Evolutionary conservation across 1,139 yeast species (phyloP).

Genomic region (Cylindricascospora bacillispora): DNA sequence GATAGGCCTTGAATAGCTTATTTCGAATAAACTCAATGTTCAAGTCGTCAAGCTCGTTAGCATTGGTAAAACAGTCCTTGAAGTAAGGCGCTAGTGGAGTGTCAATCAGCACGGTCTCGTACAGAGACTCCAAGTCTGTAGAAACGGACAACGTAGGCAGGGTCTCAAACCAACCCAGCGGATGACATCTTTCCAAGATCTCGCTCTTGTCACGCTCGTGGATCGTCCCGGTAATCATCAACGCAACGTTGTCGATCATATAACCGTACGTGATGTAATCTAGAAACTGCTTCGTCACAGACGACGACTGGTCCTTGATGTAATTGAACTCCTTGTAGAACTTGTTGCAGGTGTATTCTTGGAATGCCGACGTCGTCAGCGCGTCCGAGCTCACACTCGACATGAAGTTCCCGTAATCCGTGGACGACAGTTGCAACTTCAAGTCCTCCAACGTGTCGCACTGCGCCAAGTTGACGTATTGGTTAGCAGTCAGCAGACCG

Average conservation of each 20-base stretch:
- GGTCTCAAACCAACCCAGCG: conserved; percentile 97
- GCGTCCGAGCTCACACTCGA: conserved; percentile 72
- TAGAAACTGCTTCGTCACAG: conserved; percentile 67
- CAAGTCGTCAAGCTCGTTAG: conserved; percentile 87
- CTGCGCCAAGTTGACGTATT: conserved; percentile 85
- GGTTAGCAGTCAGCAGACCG: conserved; percentile 64
- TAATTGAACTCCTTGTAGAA: conserved; percentile 77
- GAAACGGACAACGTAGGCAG: conserved; percentile 91
- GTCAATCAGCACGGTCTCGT: conserved; percentile 89
- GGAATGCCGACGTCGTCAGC: conserved; percentile 64
- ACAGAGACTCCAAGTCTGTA: conserved; percentile 82
- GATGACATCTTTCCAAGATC: conserved; percentile 81
- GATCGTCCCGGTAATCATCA: conserved; percentile 93
- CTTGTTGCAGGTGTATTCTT: conserved; percentile 62
- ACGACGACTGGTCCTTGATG: conserved; percentile 71
- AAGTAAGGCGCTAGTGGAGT: conserved; percentile 97
- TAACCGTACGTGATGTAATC: conserved; percentile 90
- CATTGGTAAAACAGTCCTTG: conserved; percentile 70
- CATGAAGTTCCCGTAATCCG: conserved; percentile 88
- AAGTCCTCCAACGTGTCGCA: conserved; percentile 92
- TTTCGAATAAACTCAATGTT: conserved; percentile 93
- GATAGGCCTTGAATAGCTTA: conserved; percentile 79
- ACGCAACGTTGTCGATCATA: conserved; percentile 95
- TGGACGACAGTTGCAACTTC: conserved; percentile 84
- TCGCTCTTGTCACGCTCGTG: conserved; percentile 89